phyloP scores from a whole-genome alignment of 2,329 filamentous ascomycete species.

The Nemania bipapillata region DNA sequence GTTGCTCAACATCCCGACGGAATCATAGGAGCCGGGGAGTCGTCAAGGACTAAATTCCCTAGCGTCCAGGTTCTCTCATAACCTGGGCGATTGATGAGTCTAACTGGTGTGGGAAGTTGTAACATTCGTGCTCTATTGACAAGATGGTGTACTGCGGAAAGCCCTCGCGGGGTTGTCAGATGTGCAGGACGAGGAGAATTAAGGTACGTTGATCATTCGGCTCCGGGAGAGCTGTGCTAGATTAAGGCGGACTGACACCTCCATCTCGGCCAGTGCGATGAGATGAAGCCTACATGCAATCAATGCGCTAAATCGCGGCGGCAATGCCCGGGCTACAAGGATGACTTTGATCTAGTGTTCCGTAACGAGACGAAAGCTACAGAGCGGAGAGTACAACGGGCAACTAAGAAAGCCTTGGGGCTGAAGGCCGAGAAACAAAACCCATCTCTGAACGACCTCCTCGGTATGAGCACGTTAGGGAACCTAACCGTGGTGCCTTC shows the following conservation, averaged over 20 bases:
- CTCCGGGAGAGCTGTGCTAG: neutral
- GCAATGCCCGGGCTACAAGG: constrained; percentile 73
- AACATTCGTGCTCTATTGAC: constrained; percentile 21
- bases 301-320: constrained; percentile 73
- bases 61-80: neutral
- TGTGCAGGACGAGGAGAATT: constrained; percentile 77
- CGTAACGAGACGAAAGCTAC: constrained; percentile 77
- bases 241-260: constrained; percentile 36
- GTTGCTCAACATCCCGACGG: neutral
- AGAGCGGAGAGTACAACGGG: constrained; percentile 69
- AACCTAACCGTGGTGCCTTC: constrained; percentile 50
- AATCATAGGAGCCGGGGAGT: neutral
- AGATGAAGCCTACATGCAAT: constrained; percentile 72
- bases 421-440: constrained; percentile 52
- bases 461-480: constrained; percentile 39
- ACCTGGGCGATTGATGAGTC: neutral
- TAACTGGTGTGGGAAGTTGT: neutral
- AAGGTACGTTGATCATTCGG: constrained; percentile 64
- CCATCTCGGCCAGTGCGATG: constrained; percentile 66
- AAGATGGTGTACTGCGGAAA: constrained; percentile 74
- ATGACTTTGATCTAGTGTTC: constrained; percentile 78
- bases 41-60: neutral
- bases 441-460: constrained; percentile 28
- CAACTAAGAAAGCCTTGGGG: constrained; percentile 60
- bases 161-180: constrained; percentile 76